These are phyloP conservation scores for Agaricus subrufescens DNA, from an alignment of 768 basidiomycete species.

Conservation along the genomic window DNA sequence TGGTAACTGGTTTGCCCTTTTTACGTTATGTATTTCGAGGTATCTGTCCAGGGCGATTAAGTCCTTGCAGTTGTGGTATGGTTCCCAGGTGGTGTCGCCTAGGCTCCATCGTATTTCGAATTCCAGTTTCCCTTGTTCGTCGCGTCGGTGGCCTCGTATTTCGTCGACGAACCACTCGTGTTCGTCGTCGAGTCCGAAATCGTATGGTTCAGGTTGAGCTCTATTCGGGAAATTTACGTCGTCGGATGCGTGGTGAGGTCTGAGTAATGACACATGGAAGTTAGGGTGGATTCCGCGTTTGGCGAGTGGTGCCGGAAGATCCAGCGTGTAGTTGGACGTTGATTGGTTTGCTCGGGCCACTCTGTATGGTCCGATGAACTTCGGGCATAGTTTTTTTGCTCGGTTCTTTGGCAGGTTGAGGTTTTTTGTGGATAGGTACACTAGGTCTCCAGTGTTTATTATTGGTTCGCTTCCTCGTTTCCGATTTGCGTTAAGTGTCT, in stretches of 20 bases:
- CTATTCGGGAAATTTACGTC: conserved; percentile 31
- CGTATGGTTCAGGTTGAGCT: conserved; percentile 23
- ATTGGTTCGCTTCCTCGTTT: conserved; percentile 13
- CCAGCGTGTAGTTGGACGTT: conserved; percentile 25
- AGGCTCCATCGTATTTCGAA: conserved; percentile 26
- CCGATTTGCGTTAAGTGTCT: conserved; percentile 26
- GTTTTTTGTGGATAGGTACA: conserved; percentile 33
- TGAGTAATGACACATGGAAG: conserved; percentile 30
- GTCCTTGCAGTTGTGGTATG: conserved; percentile 17
- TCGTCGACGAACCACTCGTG: conserved; percentile 34
- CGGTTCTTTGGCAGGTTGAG: conserved; percentile 20
- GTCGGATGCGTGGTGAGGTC: conserved; percentile 21
- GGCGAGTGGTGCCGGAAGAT: conserved; percentile 11
- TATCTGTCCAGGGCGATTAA: conserved; percentile 25
- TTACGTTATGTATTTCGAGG: conserved; percentile 21
- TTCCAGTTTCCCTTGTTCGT: conserved; percentile 5
- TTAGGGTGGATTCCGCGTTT: conserved; percentile 9
- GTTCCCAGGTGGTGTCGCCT: conserved; percentile 31
- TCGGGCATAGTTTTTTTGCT: conserved; percentile 29
- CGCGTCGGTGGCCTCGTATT: conserved; percentile 22
- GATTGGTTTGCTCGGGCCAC: conserved; percentile 16
- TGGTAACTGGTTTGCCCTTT: not conserved
- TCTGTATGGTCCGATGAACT: conserved; percentile 33
- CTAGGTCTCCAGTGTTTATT: conserved; percentile 19
- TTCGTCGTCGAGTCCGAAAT: conserved; percentile 27